Evolutionary conservation across 2,329 filamentous ascomycete species (phyloP), one percentile per base, ranked within the genome.

Genomic region (Xylariomycetidae sp.): DNA sequence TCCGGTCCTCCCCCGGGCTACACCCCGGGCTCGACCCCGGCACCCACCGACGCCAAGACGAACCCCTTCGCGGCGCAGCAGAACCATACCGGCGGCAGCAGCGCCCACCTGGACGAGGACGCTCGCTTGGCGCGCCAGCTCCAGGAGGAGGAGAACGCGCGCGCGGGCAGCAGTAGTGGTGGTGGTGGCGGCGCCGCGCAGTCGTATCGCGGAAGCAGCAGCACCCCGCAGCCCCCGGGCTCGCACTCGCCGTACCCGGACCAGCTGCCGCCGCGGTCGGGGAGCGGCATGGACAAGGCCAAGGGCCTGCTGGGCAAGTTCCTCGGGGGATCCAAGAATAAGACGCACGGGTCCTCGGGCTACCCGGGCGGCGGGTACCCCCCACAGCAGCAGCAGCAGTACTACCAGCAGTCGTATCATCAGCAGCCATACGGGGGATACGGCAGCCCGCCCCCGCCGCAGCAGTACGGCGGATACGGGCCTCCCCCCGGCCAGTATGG

Each of bases 91-190:
- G 33, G 35, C 16, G 27, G 38, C 16, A 50, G 48, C 31, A 49
- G 46, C 18, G 41, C 47, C 38, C 44, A 56, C 36, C 50, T 50
- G 29, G 52, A 54, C 34, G 54, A 54, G 17, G 46, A 50, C 38
- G 50, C 54, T 10, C 72, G 72, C 16, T 66, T 89, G 8, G 88
- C 89, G 6, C 74, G 85, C 25, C 76, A 80, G 53, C 67, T 95
- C 26, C 89, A 95, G 58, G 84, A 84, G 27, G 85, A 95, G 59
- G 88, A 95, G 59, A 74, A 94, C 44, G 77, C 78, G 5, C 74
- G 77, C 31, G 48, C 54, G 37, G 49, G 48, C 32, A 41, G 36
- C 16, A 19, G 35, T n/a, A 36, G 35, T 8, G 25, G 34, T 27
- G 52, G 48, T 12, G 53, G 57, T 3, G 39, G 38, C 30, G 44